These are phyloP conservation scores for Nakazawaea anatomiae DNA, from an alignment of 805 yeast species.

Conservation along the genomic window DNA sequence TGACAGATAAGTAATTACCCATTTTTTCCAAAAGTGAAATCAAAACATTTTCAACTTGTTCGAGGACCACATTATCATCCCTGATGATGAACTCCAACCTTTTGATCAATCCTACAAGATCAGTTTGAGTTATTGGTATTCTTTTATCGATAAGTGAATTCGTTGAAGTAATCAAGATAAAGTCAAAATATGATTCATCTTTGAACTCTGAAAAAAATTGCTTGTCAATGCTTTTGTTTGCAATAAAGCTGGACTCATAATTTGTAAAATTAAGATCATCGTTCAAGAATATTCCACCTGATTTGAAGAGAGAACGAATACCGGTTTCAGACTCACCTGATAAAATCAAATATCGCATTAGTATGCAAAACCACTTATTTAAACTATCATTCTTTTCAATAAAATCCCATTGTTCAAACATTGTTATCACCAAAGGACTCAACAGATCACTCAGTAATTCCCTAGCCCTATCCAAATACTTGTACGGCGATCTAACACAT, in stretches of 20 bases:
- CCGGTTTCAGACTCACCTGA: slow-evolving; percentile 51
- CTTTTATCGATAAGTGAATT: slow-evolving; percentile 22
- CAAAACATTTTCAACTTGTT: slow-evolving; percentile 21
- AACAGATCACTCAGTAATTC: slow-evolving; percentile 23
- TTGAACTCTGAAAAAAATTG: slow-evolving; percentile 5
- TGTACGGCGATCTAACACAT: slow-evolving; percentile 71
- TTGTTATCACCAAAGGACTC: slow-evolving; percentile 52
- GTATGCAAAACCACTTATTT: slow-evolving; percentile 45
- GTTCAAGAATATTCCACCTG: slow-evolving; percentile 2
- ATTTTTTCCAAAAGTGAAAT: slow-evolving; percentile 35
- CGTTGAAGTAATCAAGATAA: slow-evolving; percentile 25
- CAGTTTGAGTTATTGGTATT: slow-evolving; percentile 39
- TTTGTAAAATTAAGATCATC: slow-evolving; percentile 1
- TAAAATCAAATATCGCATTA: slow-evolving; percentile 40
- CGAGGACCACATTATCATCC: slow-evolving; percentile 17
- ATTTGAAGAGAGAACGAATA: slow-evolving; percentile 14
- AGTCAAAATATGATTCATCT: slow-evolving; percentile 27
- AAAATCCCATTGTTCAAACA: slow-evolving; percentile 67
- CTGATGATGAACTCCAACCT: slow-evolving; percentile 29
- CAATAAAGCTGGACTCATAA: slow-evolving; percentile 8
- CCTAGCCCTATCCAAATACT: slow-evolving; percentile 60
- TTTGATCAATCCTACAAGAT: slow-evolving; percentile 38
- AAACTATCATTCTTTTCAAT: slow-evolving; percentile 27
- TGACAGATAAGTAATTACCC: slow-evolving; percentile 30
- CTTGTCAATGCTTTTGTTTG: slow-evolving; percentile 1